Evolutionary conservation across 2,329 filamentous ascomycete genomes (phyloP), one percentile per base, ranked within the genome.

Genomic region (Aureobasidium sp.): DNA sequence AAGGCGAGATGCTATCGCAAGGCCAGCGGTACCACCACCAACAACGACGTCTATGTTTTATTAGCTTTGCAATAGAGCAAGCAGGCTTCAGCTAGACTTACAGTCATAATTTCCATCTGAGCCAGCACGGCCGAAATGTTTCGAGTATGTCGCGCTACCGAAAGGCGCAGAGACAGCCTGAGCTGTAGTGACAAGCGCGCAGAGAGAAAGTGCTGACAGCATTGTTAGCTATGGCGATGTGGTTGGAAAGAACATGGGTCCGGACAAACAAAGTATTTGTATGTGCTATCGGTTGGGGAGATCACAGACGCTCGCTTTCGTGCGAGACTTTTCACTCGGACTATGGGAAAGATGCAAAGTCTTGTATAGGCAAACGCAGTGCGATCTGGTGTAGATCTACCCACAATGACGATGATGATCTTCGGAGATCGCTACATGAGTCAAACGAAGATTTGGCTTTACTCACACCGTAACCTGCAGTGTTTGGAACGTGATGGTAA

Each of bases 11-110:
- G 68, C 68, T 1, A 69, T 52, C 5, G 63, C 61, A 6, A 69
- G 47, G 6, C 68, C 68, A 27, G 52, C 68, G 2, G 67, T 68
- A 17, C 67, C 66, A 32, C 66, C 65, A n/a, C 66, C 64, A 32
- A 66, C 61, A 15, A 66, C 59, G n/a, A 69, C 67, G 50, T 69
- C 53, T 57, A 10, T 5, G 8, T n/a, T 20, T 13, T 13, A 1
- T 57, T 26, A 57, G 53, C 24, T 55, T 6, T 39, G 36, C 9
- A 2, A 17, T 46, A 9, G 29, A 32, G 15, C 51, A 46, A 20
- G 20, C 3, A 36, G 32, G 15, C 17, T 10, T 8, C 27, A 20
- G n/a, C 2, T 7, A 9, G n/a, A 48, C 43, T 6, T 48, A 59
- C 43, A 59, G 37, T 59, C 55, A n/a, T 47, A 59, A n/a, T 12